Evolutionary conservation across 2,329 filamentous ascomycete genomes (phyloP).

Genomic region (Sarocladium brachiariae): DNA sequence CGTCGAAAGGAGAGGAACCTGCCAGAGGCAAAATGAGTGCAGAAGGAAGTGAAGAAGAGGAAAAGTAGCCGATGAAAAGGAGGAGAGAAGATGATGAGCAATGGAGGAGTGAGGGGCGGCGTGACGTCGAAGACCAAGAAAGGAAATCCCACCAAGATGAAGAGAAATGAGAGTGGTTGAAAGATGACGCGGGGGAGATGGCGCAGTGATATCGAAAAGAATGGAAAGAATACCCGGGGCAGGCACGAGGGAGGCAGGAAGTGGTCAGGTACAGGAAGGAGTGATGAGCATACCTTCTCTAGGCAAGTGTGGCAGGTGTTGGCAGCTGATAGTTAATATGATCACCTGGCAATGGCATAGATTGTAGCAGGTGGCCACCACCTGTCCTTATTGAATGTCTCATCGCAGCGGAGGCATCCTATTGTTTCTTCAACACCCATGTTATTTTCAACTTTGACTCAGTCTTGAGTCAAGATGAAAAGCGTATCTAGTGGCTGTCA

Average conservation of each 20-base stretch:
- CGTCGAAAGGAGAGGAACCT: slow-evolving; percentile 7
- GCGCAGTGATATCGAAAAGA: slow-evolving; percentile 1
- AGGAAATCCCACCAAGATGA: background rate
- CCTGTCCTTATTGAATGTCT: slow-evolving; percentile 3
- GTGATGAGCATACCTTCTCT: background rate
- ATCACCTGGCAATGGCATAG: background rate
- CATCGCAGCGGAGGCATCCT: slow-evolving; percentile 1
- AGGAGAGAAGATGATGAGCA: slow-evolving; percentile 1
- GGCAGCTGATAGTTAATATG: background rate
- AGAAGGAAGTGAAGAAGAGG: background rate
- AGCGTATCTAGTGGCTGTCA: background rate
- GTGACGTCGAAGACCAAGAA: slow-evolving; percentile 6
- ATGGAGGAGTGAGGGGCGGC: background rate
- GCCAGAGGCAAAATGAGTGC: background rate
- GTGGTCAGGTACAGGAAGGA: background rate
- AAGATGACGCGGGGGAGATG: background rate
- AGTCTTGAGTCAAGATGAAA: background rate
- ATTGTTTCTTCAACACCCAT: slow-evolving; percentile 4
- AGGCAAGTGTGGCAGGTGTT: background rate
- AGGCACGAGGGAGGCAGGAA: background rate
- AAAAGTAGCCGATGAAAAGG: background rate
- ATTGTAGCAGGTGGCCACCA: background rate
- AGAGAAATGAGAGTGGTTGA: background rate
- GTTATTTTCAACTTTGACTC: background rate
- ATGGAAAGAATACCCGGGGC: background rate